Evolutionary conservation across 1,284 basidiomycete genomes (phyloP).

Genomic region (Cryptococcus sp.): DNA sequence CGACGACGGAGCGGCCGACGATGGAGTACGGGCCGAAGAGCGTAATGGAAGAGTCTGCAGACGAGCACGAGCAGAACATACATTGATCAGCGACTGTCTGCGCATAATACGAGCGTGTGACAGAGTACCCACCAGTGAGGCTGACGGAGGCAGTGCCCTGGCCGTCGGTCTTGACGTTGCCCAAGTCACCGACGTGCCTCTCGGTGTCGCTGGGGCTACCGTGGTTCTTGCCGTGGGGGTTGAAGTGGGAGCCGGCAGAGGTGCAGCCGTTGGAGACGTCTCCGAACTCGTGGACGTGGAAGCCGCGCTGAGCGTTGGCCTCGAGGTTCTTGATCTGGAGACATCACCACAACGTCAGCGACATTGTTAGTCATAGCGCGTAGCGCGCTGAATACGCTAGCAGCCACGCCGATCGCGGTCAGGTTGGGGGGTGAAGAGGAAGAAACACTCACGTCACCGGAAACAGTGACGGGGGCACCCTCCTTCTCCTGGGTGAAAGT

Average conservation of each 20-base stretch:
- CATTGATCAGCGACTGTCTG: conserved; percentile 7
- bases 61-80: background rate
- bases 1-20: conserved; percentile 61
- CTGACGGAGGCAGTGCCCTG: conserved; percentile 58
- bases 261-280: conserved; percentile 68
- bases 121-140: conserved; percentile 14
- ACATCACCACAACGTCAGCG: background rate
- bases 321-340: conserved; percentile 62
- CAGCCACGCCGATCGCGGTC: background rate
- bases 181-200: conserved; percentile 76
- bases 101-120: background rate
- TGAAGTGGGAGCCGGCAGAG: conserved; percentile 74
- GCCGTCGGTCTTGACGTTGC: conserved; percentile 64
- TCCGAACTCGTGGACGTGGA: conserved; percentile 74
- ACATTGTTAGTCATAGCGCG: no score
- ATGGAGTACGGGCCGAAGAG: conserved; percentile 71
- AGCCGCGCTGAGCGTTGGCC: conserved; percentile 65
- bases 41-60: conserved; percentile 62
- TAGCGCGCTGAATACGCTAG: background rate
- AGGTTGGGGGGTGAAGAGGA: background rate
- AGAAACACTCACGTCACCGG: conserved; percentile 56
- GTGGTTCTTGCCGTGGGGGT: conserved; percentile 67
- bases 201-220: conserved; percentile 63
- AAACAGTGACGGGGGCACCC: conserved; percentile 63
- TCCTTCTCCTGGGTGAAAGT: conserved; percentile 64